These are phyloP conservation scores for Pseudocercospora fuligena DNA, from an alignment of 2,329 filamentous ascomycete species.

Conservation along the genomic window DNA sequence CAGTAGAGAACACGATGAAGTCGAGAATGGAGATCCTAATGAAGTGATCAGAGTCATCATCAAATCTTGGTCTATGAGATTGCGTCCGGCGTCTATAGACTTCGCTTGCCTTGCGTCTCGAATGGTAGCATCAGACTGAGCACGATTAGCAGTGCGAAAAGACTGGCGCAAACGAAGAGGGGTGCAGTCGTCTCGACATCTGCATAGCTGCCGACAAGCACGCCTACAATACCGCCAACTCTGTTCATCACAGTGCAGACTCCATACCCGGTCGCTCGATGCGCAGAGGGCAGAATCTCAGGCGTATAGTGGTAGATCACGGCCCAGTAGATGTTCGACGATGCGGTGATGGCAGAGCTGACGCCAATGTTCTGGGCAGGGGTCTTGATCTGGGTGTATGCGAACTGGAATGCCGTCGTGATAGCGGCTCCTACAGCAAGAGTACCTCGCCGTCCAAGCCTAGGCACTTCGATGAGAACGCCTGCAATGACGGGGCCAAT, in stretches of 20 bases:
- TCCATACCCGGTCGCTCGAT: constrained; percentile 66
- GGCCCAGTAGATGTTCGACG: constrained; percentile 67
- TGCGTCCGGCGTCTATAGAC: neutral
- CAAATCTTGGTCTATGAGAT: neutral
- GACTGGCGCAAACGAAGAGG: constrained; percentile 34
- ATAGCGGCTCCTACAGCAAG: constrained; percentile 31
- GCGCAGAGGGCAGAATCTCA: constrained; percentile 74
- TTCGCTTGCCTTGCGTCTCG: constrained; percentile 31
- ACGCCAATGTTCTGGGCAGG: constrained; percentile 34
- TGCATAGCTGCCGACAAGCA: constrained; percentile 35
- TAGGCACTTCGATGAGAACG: constrained; percentile 30
- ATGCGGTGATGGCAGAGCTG: constrained; percentile 30
- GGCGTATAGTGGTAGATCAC: constrained; percentile 78
- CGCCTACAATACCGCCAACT: constrained; percentile 34
- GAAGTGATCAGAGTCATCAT: neutral
- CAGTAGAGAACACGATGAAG: too few relatives aligned
- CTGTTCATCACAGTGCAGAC: constrained; percentile 35
- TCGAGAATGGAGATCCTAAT: neutral
- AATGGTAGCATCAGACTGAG: constrained; percentile 35
- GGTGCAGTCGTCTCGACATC: constrained; percentile 36
- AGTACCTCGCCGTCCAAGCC: constrained; percentile 33
- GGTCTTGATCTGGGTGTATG: constrained; percentile 37
- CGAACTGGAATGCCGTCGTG: constrained; percentile 34
- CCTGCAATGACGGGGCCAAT: constrained; percentile 62
- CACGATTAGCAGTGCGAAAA: constrained; percentile 35